Conservation (phyloP, 495 filamentous ascomycete species). For the Sabuloglossum arenarium region DNA sequence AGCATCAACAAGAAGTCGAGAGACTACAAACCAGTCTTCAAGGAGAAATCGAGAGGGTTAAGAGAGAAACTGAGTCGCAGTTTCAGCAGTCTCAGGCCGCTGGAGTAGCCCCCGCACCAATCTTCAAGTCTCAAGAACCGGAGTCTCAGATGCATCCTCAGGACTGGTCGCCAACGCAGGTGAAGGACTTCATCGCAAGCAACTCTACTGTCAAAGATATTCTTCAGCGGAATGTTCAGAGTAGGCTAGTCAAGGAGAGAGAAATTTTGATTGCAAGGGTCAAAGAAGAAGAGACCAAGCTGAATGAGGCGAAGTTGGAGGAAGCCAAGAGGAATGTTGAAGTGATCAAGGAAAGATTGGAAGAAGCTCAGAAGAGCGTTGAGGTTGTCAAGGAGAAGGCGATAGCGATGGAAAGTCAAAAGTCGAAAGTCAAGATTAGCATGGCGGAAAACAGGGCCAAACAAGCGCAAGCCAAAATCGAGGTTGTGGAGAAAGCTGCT, state of each 20-base stretch:
- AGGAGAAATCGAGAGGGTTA: conserved; percentile 27
- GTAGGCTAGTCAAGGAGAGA: conserved; percentile 30
- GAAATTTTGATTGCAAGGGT: conserved; percentile 24
- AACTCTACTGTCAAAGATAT: conserved; percentile 46
- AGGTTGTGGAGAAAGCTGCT: conserved; percentile 58
- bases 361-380: conserved; percentile 26
- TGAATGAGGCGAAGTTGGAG: conserved; percentile 15
- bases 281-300: conserved; percentile 23
- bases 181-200: conserved; percentile 37
- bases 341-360: conserved; percentile 15
- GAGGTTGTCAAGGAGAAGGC: conserved; percentile 28
- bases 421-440: conserved; percentile 47
- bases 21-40: conserved; percentile 36
- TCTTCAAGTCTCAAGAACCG: neutral
- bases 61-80: conserved; percentile 3
- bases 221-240: conserved; percentile 43
- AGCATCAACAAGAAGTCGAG: conserved; percentile 39
- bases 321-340: conserved; percentile 18
- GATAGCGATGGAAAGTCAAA: conserved; percentile 36
- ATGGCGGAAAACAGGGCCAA: conserved; percentile 55
- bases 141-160: neutral
- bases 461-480: conserved; percentile 44
- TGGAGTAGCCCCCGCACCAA: neutral
- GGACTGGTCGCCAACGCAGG: conserved; percentile 33
- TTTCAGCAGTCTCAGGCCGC: neutral